Base-by-base conservation (phyloP, 2,329 filamentous ascomycete species). In the Sporothrix schenckii region DNA sequence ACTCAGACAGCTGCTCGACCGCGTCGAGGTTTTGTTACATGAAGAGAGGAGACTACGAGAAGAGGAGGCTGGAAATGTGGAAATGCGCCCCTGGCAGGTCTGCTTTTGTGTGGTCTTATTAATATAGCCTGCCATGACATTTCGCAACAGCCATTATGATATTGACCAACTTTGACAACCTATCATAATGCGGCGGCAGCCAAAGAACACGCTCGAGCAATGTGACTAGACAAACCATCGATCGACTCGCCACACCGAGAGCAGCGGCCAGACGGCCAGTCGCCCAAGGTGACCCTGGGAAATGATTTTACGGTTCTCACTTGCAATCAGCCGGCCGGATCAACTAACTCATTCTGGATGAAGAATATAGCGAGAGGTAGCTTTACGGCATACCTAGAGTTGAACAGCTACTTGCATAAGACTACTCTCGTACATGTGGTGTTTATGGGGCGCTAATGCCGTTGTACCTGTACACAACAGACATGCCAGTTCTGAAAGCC, bases 281-380 rank as follows among this genome's bases (percentile, higher is more conserved):
- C 13, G 2, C 39, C 21, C 41, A 27, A 30, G 41, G 44, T 30
- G 50, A 47, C n/a, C n/a, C 49, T 41, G 16, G 27, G 21, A n/a
- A 56, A n/a, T 21, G 10, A 27, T 47, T 30, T 9, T 34, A 49
- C 30, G 60, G 60, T 49, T 49, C 41, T 30, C 21, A 11, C 4
- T 16, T 5, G 39, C 39, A 27, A 69, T 63, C 68, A 69, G 44
- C 68, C 68, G 56, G 56, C 44, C 44, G 54, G 54, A 69, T 30
- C 50, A 53, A 54, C 53, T 34, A 24, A 41, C 41, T n/a, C 54
- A 54, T 52, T 61, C 44, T 41, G 13, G 50, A 41, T 30, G 21
- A 41, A 34, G 47, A 30, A 16, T 44, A 44, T 16, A 34, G 21
- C 6, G 34, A 7, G 34, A 34, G 34, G 34, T 34, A 9, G 4